Conservation (phyloP, 1,284 basidiomycete genomes). For the Cutaneotrichosporon dermatis region DNA sequence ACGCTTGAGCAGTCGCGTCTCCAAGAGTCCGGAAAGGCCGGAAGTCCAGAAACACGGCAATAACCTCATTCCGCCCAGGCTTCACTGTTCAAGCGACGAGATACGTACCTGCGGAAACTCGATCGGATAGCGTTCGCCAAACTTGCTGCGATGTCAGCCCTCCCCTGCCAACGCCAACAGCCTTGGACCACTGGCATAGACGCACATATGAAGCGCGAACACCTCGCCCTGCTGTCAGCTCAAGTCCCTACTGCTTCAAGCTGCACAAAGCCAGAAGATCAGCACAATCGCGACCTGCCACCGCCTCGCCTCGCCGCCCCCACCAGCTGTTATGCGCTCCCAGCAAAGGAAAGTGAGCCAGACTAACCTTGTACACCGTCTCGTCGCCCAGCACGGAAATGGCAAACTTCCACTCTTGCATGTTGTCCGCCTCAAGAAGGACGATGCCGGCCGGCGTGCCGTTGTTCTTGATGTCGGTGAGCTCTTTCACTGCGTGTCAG, state of each 20-base stretch:
- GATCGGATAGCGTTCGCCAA: conserved; percentile 45
- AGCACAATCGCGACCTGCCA: no score
- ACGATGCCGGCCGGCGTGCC: conserved; percentile 43
- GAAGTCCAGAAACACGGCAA: background rate
- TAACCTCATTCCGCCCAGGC: no score
- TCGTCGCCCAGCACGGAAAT: conserved; percentile 44
- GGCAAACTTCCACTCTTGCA: conserved; percentile 40
- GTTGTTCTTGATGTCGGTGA: conserved; percentile 39
- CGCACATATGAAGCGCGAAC: conserved; percentile 35
- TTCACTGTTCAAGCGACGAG: no score
- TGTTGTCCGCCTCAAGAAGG: conserved; percentile 32
- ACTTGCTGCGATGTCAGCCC: conserved; percentile 22
- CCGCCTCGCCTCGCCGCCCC: no score
- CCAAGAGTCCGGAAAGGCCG: no score
- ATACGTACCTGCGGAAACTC: conserved; percentile 42
- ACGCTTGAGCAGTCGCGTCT: no score
- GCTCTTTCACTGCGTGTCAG: conserved; percentile 41
- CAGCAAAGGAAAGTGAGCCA: background rate
- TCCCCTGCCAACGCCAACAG: no score
- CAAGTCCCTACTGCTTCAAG: no score
- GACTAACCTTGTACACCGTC: conserved; percentile 38
- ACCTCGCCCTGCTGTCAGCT: conserved; percentile 35
- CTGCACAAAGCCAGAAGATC: no score
- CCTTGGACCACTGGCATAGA: no score
- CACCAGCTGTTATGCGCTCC: background rate